These are phyloP conservation scores for Kluyveromyces aestuarii DNA, from an alignment of 805 yeast species.

Conservation along the genomic window DNA sequence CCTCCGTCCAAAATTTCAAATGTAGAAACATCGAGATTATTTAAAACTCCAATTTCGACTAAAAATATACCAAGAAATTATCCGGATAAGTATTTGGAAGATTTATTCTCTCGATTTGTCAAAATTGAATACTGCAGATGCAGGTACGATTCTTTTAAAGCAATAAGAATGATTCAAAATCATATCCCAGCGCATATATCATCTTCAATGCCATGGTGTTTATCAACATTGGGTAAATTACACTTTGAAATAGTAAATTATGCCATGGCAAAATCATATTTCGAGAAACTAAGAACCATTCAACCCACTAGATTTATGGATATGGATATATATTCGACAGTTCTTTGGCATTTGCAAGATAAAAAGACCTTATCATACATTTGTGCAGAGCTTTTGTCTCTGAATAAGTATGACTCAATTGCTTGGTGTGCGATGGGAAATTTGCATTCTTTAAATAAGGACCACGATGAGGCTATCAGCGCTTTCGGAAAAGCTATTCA, in stretches of 20 bases:
- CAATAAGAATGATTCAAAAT: slow-evolving; percentile 53
- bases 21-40: slow-evolving; percentile 5
- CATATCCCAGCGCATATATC: slow-evolving; percentile 49
- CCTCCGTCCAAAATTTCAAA: slow-evolving; percentile 1
- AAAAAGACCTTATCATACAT: slow-evolving; percentile 71
- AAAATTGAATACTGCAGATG: slow-evolving; percentile 28
- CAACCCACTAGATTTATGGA: slow-evolving; percentile 78
- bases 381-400: slow-evolving; percentile 69
- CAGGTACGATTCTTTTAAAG: slow-evolving; percentile 69
- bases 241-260: slow-evolving; percentile 86
- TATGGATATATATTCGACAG: slow-evolving; percentile 86
- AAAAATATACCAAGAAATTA: neutral
- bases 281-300: slow-evolving; percentile 48
- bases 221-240: slow-evolving; percentile 67
- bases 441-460: slow-evolving; percentile 70
- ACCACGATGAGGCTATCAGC: slow-evolving; percentile 81
- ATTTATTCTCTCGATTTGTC: slow-evolving; percentile 5
- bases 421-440: slow-evolving; percentile 94
- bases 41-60: neutral
- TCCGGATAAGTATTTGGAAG: slow-evolving; percentile 4
- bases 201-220: slow-evolving; percentile 74
- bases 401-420: slow-evolving; percentile 58
- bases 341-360: slow-evolving; percentile 86
- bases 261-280: slow-evolving; percentile 60
- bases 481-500: slow-evolving; percentile 76